phyloP scores from a whole-genome alignment of 2,329 filamentous ascomycete species.

The Diplodia sapinea region DNA sequence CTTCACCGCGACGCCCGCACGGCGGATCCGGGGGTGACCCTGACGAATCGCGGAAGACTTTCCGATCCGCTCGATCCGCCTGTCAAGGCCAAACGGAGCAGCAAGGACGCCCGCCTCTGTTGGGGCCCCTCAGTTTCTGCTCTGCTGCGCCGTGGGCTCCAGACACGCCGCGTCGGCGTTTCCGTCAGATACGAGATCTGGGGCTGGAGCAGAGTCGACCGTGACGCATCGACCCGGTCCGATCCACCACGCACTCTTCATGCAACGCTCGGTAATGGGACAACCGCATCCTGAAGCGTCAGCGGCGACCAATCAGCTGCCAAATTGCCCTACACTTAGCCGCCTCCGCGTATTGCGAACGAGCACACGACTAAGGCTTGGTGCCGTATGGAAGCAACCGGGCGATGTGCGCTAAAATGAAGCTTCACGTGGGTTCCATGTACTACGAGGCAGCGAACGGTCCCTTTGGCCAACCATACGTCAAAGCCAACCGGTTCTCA shows the following conservation, averaged over 20 bases:
- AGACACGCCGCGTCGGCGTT: conserved; percentile 17
- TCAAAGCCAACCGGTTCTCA: conserved; percentile 1
- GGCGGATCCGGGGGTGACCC: conserved; percentile 21
- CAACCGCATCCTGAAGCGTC: not conserved
- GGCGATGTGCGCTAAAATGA: conserved; percentile 9
- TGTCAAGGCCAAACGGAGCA: not conserved
- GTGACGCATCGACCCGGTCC: conserved; percentile 5
- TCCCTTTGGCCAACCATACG: conserved; percentile 1
- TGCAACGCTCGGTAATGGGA: conserved; percentile 13
- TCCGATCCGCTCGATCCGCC: conserved; percentile 27
- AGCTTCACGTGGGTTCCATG: conserved; percentile 27
- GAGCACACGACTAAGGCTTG: conserved; percentile 14
- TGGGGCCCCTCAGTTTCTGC: conserved; percentile 7
- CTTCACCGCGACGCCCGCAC: conserved; percentile 11
- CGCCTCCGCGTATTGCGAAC: not conserved
- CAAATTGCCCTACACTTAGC: not conserved
- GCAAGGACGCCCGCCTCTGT: not conserved
- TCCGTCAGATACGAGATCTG: conserved; percentile 26
- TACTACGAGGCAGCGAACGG: not conserved
- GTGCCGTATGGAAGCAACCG: conserved; percentile 5
- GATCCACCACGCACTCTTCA: conserved; percentile 22
- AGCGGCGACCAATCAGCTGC: not conserved
- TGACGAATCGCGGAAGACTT: conserved; percentile 27
- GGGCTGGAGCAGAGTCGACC: conserved; percentile 15
- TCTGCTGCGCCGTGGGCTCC: not conserved